Evolutionary conservation across 2,329 filamentous ascomycete species (phyloP).

Genomic region (Aspergillus jensenii): DNA sequence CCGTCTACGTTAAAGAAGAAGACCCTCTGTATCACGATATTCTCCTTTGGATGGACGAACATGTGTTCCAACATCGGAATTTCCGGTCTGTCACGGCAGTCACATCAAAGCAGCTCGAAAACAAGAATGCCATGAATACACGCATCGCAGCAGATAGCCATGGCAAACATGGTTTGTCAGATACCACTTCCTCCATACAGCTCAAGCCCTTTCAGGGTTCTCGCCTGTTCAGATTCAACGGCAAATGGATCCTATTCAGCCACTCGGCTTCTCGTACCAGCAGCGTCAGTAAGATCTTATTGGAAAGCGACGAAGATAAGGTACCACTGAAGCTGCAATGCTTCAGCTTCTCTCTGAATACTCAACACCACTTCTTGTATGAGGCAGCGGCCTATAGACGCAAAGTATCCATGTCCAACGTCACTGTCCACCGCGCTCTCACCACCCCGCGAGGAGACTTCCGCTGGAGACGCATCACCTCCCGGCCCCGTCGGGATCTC

Average conservation of each 20-base stretch:
- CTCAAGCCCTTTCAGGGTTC: too few relatives aligned
- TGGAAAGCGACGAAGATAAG: too few relatives aligned
- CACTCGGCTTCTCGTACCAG: too few relatives aligned
- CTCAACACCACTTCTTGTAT: too few relatives aligned
- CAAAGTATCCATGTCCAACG: too few relatives aligned
- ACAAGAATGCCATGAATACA: not conserved
- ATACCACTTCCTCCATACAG: too few relatives aligned
- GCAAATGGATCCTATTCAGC: too few relatives aligned
- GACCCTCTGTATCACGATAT: slow-evolving; percentile 61
- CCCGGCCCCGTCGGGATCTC: slow-evolving; percentile 70
- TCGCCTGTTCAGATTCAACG: too few relatives aligned
- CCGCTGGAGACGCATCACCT: slow-evolving; percentile 58
- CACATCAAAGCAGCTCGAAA: not conserved
- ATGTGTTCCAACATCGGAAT: slow-evolving; percentile 41
- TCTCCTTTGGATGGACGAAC: slow-evolving; percentile 51
- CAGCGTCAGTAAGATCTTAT: too few relatives aligned
- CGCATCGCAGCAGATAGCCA: not conserved
- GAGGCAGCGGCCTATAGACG: too few relatives aligned
- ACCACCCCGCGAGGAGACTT: slow-evolving; percentile 36
- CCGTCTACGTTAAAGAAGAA: slow-evolving; percentile 52
- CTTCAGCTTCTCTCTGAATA: too few relatives aligned
- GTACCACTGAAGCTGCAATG: not conserved
- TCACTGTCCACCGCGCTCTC: slow-evolving; percentile 38
- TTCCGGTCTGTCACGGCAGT: not conserved
- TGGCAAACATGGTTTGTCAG: too few relatives aligned